phyloP scores from a whole-genome alignment of 2,329 filamentous ascomycete genomes.

The Neofusicoccum ribis region DNA sequence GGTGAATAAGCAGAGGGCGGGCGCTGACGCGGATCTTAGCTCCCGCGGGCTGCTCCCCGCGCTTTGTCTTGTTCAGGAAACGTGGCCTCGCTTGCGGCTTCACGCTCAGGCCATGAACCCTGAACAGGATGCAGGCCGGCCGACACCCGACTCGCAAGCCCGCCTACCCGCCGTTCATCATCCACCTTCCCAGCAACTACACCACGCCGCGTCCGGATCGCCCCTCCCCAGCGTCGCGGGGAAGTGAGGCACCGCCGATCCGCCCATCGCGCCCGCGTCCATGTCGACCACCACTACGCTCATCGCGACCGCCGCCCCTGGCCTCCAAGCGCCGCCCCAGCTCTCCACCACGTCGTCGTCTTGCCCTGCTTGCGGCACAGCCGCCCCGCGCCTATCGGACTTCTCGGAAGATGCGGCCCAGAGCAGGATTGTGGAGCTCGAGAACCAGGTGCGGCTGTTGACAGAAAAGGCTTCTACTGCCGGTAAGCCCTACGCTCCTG shows the following conservation, averaged over 20 bases:
- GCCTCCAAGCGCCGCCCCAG: background rate
- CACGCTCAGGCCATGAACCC: slow-evolving; percentile 6
- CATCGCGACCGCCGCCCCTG: slow-evolving; percentile 15
- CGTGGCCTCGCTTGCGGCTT: slow-evolving; percentile 12
- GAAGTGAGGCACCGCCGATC: slow-evolving; percentile 16
- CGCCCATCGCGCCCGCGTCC: background rate
- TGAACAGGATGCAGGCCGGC: background rate
- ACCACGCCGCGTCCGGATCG: slow-evolving; percentile 11
- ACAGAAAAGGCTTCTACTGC: slow-evolving; percentile 69
- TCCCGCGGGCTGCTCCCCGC: background rate
- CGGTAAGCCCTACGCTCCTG: slow-evolving; percentile 42
- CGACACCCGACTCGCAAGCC: slow-evolving; percentile 14
- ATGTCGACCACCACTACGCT: slow-evolving; percentile 6
- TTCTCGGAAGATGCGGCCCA: slow-evolving; percentile 21
- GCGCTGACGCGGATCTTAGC: background rate
- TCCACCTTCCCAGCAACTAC: slow-evolving; percentile 5
- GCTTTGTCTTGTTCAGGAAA: slow-evolving; percentile 4
- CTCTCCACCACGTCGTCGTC: slow-evolving; percentile 1
- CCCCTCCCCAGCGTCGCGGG: slow-evolving; percentile 5
- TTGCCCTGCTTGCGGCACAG: slow-evolving; percentile 12
- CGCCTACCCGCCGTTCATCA: background rate
- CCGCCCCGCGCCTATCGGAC: slow-evolving; percentile 3
- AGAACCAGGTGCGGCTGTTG: slow-evolving; percentile 68
- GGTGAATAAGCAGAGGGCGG: background rate
- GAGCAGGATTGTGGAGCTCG: slow-evolving; percentile 55